Evolutionary conservation across 2,329 filamentous ascomycete species (phyloP).

Genomic region (Paecilomyces formosus): DNA sequence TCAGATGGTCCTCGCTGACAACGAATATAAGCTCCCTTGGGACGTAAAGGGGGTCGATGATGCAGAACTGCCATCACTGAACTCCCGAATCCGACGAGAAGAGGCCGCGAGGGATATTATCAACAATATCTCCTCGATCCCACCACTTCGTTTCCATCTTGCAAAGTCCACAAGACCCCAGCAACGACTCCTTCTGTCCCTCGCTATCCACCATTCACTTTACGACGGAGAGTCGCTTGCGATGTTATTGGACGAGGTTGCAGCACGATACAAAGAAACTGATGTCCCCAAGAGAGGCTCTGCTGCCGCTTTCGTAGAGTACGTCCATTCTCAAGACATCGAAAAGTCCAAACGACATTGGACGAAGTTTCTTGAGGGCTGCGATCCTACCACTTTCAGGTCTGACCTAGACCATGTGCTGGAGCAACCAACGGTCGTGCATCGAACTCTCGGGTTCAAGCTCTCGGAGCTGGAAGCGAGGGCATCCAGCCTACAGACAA

Average conservation of each 20-base stretch:
- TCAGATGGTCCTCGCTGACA: slow-evolving; percentile 23
- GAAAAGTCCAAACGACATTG: slow-evolving; percentile 21
- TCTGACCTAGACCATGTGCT: slow-evolving; percentile 1
- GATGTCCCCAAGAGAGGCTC: slow-evolving; percentile 10
- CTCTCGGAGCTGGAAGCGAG: slow-evolving; percentile 19
- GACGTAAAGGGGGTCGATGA: slow-evolving; percentile 9
- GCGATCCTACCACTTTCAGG: slow-evolving; percentile 14
- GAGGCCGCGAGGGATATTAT: slow-evolving; percentile 18
- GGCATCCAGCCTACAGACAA: slow-evolving; percentile 19
- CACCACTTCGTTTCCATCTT: slow-evolving; percentile 21
- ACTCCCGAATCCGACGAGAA: slow-evolving; percentile 5
- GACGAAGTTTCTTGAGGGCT: slow-evolving; percentile 15
- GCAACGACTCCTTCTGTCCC: slow-evolving; percentile 14
- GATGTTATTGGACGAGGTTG: slow-evolving; percentile 26
- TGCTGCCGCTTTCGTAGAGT: slow-evolving; percentile 17
- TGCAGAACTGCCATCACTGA: slow-evolving; percentile 9
- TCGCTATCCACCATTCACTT: slow-evolving; percentile 30
- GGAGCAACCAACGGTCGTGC: slow-evolving; percentile 6
- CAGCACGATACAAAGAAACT: slow-evolving; percentile 14
- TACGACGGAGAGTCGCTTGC: slow-evolving; percentile 29
- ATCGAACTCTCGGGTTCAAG: slow-evolving; percentile 9
- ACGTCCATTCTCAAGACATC: slow-evolving; percentile 17
- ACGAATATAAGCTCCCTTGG: slow-evolving; percentile 12
- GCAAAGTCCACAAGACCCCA: slow-evolving; percentile 7
- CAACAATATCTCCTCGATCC: slow-evolving; percentile 13